Conservation (phyloP, 139 green algal genomes). For the Dunaliella sp. region DNA sequence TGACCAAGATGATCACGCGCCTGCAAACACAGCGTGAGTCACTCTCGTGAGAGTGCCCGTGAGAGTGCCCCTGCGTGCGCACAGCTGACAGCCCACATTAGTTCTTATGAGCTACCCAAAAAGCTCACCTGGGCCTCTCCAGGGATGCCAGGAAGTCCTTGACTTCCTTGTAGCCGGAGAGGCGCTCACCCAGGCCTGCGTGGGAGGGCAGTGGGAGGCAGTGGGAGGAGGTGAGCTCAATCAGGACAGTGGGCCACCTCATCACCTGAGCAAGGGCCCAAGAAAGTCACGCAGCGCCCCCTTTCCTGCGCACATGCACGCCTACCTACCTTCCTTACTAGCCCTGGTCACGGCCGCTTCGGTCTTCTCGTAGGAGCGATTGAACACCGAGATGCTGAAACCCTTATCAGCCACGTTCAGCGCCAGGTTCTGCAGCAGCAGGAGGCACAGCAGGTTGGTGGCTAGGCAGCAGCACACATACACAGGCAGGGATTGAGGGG, state of each 20-base stretch:
- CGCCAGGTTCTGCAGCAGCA: constrained; percentile 88
- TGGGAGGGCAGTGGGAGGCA: not conserved
- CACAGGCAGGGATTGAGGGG: too few species aligned
- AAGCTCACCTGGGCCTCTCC: constrained; percentile 80
- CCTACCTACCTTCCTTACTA: constrained; percentile 86
- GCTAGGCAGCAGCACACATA: too few species aligned
- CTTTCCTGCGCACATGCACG: not conserved
- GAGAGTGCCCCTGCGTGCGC: too few species aligned
- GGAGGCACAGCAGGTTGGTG: too few species aligned
- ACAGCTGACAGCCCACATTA: too few species aligned
- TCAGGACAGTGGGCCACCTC: not conserved
- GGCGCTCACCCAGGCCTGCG: constrained; percentile 72
- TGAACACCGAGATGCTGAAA: constrained; percentile 97
- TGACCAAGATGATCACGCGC: constrained; percentile 96
- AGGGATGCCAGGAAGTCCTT: constrained; percentile 92
- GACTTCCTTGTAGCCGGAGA: constrained; percentile 89
- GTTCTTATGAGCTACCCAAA: too few species aligned
- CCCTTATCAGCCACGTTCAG: constrained; percentile 99
- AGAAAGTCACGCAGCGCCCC: not conserved
- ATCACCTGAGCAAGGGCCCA: not conserved
- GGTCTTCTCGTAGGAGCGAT: constrained; percentile 92
- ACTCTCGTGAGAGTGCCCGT: too few species aligned
- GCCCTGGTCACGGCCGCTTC: constrained; percentile 88
- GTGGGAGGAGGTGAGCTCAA: not conserved
- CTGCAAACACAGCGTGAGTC: too few species aligned